Evolutionary conservation across 176 grass and related monocot species (phyloP).

Genomic region (Triticum turgidum): DNA sequence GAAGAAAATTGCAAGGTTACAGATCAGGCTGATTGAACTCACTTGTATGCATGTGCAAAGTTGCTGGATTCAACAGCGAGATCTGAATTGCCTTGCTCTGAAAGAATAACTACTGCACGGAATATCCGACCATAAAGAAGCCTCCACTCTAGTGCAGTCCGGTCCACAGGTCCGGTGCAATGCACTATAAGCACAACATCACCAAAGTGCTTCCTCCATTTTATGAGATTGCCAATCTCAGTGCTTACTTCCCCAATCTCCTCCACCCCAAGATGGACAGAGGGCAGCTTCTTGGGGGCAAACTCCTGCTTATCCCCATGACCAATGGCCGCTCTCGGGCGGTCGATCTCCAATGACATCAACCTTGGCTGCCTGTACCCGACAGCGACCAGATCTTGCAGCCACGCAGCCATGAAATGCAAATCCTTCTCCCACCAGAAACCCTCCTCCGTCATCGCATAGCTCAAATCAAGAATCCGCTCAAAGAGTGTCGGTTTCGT

Average conservation of each 20-base stretch:
- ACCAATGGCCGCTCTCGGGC: constrained; percentile 67
- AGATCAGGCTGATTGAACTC: constrained; percentile 41
- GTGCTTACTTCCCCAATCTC: constrained; percentile 74
- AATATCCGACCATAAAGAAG: constrained; percentile 94
- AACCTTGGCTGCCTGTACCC: constrained; percentile 84
- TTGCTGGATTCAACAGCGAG: constrained; percentile 63
- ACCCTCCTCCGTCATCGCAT: constrained; percentile 71
- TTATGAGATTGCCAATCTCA: constrained; percentile 88
- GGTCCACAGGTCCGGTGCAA: constrained; percentile 48
- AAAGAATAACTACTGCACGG: constrained; percentile 73
- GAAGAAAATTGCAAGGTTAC: background rate
- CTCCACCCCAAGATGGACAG: constrained; percentile 81
- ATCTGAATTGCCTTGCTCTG: constrained; percentile 61
- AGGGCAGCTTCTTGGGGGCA: constrained; percentile 69
- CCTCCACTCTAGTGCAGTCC: constrained; percentile 81
- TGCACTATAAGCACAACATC: constrained; percentile 82
- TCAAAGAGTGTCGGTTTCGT: constrained; percentile 73
- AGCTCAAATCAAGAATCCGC: constrained; percentile 81
- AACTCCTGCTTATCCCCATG: constrained; percentile 75
- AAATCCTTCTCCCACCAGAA: constrained; percentile 83
- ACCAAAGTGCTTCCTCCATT: constrained; percentile 92
- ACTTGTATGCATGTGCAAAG: constrained; percentile 83
- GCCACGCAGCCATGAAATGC: constrained; percentile 69
- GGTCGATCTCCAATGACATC: constrained; percentile 76
- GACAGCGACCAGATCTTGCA: constrained; percentile 71